Base-by-base conservation (phyloP, 2,329 filamentous ascomycete genomes). In the Penicillium sp. region DNA sequence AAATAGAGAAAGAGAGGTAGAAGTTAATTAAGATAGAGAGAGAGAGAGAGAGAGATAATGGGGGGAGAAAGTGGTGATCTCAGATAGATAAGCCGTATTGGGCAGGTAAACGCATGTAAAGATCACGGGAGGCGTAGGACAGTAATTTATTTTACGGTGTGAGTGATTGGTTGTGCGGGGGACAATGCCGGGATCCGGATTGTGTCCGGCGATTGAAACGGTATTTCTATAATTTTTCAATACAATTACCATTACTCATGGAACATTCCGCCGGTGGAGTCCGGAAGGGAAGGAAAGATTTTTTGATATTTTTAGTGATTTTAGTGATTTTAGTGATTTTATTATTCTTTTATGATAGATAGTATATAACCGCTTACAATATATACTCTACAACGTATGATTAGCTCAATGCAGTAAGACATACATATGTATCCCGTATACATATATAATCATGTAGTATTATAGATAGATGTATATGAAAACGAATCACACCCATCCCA, bases 191-290 rank as follows among this genome's bases (percentile, higher is more conserved):
- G 55, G 19, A 35, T 55, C 62, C 61, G 61, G 61, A 12, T 4
- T 58, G 35, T 29, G 15, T 27, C 21, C 15, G 37, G 37, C 9
- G 38, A 50, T 51, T 33, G 47, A 53, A 27, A 51, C 13, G 3
- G 50, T 54, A 54, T 29, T 54, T 38, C n/a, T 9, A 31, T 21
- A 29, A 10, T 17, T 40, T 23, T 40, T 10, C 1, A 25, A 25
- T 46, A 27, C 47, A 42, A 31, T 59, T 59, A 25, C 25, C 15
- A 49, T 59, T 58, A 58, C 52, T 61, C 59, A 56, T 66, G 56
- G 65, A 67, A 67, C 64, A 62, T 67, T 67, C 65, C 56, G 23
- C 60, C 58, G 60, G 65, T 67, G 65, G 65, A 66, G 59, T 57
- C 57, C 57, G 57, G 53, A 52, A 51, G 54, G 50, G 29, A 29